phyloP scores from a whole-genome alignment of 2,329 filamentous ascomycete genomes.

The Ploettnerulaceae sp. region DNA sequence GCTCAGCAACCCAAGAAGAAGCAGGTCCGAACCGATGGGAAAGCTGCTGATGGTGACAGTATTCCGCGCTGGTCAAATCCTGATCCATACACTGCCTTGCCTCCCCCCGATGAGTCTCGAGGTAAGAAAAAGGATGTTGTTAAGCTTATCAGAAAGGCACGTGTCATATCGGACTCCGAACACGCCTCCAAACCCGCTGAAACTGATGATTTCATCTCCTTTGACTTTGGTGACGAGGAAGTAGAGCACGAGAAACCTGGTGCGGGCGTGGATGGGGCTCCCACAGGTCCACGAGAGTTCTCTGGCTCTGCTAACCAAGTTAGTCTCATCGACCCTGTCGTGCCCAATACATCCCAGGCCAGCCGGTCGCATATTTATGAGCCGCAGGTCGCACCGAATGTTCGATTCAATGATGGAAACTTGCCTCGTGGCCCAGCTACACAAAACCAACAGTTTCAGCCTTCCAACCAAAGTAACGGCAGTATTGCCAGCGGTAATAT shows the following conservation, averaged over 20 bases:
- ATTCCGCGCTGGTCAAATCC: conserved; percentile 90
- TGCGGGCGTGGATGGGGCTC: conserved; percentile 22
- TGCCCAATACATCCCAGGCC: not conserved
- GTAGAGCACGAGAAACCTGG: conserved; percentile 20
- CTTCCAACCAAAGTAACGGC: not conserved
- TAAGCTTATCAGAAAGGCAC: conserved; percentile 85
- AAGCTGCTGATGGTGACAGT: conserved; percentile 39
- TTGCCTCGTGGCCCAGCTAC: conserved; percentile 5
- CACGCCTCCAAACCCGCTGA: conserved; percentile 49
- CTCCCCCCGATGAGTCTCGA: conserved; percentile 67
- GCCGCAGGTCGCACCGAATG: not conserved
- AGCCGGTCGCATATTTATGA: not conserved
- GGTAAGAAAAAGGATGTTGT: conserved; percentile 83
- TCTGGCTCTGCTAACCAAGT: conserved; percentile 1
- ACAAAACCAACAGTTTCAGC: not conserved
- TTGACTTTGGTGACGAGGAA: conserved; percentile 56
- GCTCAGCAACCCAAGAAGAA: conserved; percentile 40
- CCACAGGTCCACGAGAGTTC: conserved; percentile 24
- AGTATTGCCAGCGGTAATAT: not conserved
- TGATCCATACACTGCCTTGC: conserved; percentile 85
- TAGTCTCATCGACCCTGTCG: not conserved
- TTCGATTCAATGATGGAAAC: not conserved
- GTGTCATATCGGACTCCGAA: conserved; percentile 50
- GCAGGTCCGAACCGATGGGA: conserved; percentile 37
- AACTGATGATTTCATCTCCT: conserved; percentile 84